Evolutionary conservation across 495 filamentous ascomycete genomes (phyloP), one percentile per base, ranked within the genome.

Genomic region (Penicillium steckii): DNA sequence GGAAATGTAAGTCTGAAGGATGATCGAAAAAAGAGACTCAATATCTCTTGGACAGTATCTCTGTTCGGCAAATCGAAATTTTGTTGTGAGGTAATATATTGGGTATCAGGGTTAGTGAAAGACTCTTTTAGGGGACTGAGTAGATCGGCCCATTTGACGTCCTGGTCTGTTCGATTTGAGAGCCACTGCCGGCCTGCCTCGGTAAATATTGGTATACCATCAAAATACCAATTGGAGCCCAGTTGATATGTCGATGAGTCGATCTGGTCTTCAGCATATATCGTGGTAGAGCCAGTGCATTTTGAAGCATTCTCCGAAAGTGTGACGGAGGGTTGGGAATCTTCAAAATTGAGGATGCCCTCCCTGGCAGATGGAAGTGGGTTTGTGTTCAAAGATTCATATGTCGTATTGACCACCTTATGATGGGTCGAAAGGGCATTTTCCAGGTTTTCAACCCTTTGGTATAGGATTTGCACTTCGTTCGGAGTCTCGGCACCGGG

Each of bases 181-280:
- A 61, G 17, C 58, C 58, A 61, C 25, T 24, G 44, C 2, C 22
- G 12, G 18, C 58, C 58, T 35, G 33, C 50, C 42, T 57, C 47
- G 0, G 58, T 54, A 29, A 24, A 41, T 5, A 61, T 54, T 4
- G 58, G 18, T n/a, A 61, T 57, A 1, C 54, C 54, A 42, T 61
- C 51, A 15, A 61, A 61, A 42, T 37, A 61, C 58, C 58, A 61
- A 15, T 61, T 61, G 4, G 58, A 54, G 23, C 58, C 54, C 35
- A 46, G 44, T 41, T 56, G 52, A n/a, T 9, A 27, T 15, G 44
- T 37, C 17, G 32, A 30, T 3, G 8, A 9, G n/a, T 32, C 29
- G 29, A 32, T n/a, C n/a, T n/a, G n/a, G n/a, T n/a, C n/a, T n/a
- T n/a, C n/a, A n/a, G n/a, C n/a, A n/a, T n/a, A n/a, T n/a, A n/a